These are phyloP conservation scores for Aureobasidium musti DNA, from an alignment of 2,329 filamentous ascomycete genomes.

Conservation along the genomic window DNA sequence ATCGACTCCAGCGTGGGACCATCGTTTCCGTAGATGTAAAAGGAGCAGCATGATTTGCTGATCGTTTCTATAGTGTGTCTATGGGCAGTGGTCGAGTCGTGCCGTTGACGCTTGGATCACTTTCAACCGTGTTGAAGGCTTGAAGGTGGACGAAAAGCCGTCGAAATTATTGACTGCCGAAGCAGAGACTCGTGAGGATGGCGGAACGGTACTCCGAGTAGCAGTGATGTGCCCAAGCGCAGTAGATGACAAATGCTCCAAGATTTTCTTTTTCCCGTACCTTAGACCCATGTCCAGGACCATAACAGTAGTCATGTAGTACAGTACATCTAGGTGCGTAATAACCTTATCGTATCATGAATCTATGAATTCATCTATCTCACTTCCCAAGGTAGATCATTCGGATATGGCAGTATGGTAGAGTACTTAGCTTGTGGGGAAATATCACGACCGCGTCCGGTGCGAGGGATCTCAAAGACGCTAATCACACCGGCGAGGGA, in stretches of 20 bases:
- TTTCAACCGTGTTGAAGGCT: slow-evolving; percentile 10
- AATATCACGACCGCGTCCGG: not conserved
- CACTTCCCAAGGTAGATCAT: slow-evolving; percentile 14
- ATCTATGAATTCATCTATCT: slow-evolving; percentile 7
- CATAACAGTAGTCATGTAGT: not conserved
- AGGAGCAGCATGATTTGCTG: slow-evolving; percentile 2
- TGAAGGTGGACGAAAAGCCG: not conserved
- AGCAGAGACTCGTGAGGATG: slow-evolving; percentile 9
- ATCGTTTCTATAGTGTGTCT: not conserved
- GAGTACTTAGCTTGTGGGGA: slow-evolving; percentile 5
- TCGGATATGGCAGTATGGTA: slow-evolving; percentile 11
- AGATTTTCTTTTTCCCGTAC: not conserved
- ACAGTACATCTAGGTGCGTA: slow-evolving; percentile 3
- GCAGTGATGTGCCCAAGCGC: slow-evolving; percentile 3
- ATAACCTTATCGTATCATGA: slow-evolving; percentile 10
- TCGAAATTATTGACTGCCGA: slow-evolving; percentile 11
- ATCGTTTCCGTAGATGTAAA: slow-evolving; percentile 1
- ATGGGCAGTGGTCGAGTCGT: slow-evolving; percentile 2
- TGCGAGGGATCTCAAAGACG: slow-evolving; percentile 11
- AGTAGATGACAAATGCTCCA: not conserved
- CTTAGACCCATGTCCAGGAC: not conserved
- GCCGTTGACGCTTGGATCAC: slow-evolving; percentile 6
- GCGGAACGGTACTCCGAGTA: not conserved
- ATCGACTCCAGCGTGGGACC: slow-evolving; percentile 1
- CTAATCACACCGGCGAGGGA: slow-evolving; percentile 1